A percentile compares a stretch with the other conserved stretches of the same genome.
Evolutionary conservation across 495 filamentous ascomycete genomes (phyloP).

Genomic region (Trichodelitschia bisporula): DNA sequence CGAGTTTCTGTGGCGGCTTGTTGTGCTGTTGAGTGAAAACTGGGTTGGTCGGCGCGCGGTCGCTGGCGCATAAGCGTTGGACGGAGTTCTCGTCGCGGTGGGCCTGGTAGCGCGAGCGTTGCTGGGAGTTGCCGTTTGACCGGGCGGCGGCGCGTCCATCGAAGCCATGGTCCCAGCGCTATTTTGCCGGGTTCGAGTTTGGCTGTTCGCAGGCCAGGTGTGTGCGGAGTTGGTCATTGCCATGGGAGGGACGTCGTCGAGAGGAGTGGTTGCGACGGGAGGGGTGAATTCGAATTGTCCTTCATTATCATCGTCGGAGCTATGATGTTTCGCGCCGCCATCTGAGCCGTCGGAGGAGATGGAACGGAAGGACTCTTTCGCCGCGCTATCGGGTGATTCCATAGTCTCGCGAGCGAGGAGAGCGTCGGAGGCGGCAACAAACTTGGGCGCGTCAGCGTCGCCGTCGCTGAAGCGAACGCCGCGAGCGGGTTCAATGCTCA

Average conservation of each 20-base stretch:
- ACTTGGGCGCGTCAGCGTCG: too few species aligned
- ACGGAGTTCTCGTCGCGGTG: slow-evolving; percentile 9
- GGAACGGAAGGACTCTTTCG: too few species aligned
- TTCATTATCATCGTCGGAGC: slow-evolving; percentile 4
- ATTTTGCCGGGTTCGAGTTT: slow-evolving; percentile 1
- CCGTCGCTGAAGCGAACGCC: neutral
- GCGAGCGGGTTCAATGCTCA: too few species aligned
- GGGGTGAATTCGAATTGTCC: slow-evolving; percentile 10
- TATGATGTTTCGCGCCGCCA: too few species aligned
- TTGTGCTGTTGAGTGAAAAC: slow-evolving; percentile 14
- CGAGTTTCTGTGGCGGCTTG: slow-evolving; percentile 10
- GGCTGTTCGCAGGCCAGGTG: slow-evolving; percentile 5
- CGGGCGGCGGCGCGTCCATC: slow-evolving; percentile 7
- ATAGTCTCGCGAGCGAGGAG: too few species aligned
- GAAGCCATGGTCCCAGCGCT: slow-evolving; percentile 1
- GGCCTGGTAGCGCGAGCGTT: slow-evolving; percentile 5
- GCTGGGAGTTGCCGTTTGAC: slow-evolving; percentile 7
- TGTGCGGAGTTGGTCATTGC: slow-evolving; percentile 2
- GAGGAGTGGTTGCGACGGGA: slow-evolving; percentile 5
- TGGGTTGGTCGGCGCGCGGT: slow-evolving; percentile 40
- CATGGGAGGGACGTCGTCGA: slow-evolving; percentile 7
- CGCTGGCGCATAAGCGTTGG: slow-evolving; percentile 10
- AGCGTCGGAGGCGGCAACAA: too few species aligned
- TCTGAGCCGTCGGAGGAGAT: too few species aligned
- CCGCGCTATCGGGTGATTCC: too few species aligned